Evolutionary conservation across 345 rosid genomes (phyloP), one percentile per base, ranked within the genome.

Genomic region (Hypericum androsaemum): DNA sequence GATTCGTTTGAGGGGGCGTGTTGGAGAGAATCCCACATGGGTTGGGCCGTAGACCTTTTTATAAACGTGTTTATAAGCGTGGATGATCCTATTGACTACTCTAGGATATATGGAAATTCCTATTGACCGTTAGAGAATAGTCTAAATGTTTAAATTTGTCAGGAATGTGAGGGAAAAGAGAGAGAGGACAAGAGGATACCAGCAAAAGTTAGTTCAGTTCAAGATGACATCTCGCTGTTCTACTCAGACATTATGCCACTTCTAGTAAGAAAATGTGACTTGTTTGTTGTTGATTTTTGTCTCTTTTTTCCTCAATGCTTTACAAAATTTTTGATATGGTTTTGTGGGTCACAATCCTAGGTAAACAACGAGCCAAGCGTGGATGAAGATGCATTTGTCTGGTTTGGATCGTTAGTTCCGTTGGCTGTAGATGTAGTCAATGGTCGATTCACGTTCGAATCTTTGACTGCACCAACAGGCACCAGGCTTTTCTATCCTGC

Each of bases 191-290:
- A 53, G 66, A 76, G 64, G 64, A 62, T 61, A 42, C 61, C 55
- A 5, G 50, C 68, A 53, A 45, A 64, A n/a, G 40, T 57, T 17
- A 56, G 75, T 40, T 56, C 69, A 13, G 94, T 75, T 48, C 73
- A 74, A 46, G 97, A 85, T 41, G 98, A 92, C 1, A 61, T 73
- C 61, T 60, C 90, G 63, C 95, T 88, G 12, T 92, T 92, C 60
- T 88, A 88, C 53, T 68, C 97, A 11, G 95, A 88, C 71, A 58
- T 83, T 50, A 81, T 92, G 97, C 94, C 95, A 3, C 88, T 92
- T 64, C 82, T 92, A 0, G 98, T 92, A 80, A 76, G 88, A n/a
- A 58, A 10, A 43, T 41, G 22, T 41, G 17, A 43, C 28, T 55
- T 39, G 7, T 9, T 53, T 2, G 32, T 50, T 52, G 1, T 5